These are phyloP conservation scores for Diplodia sapinea DNA, from an alignment of 2,329 filamentous ascomycete species.

Conservation along the genomic window DNA sequence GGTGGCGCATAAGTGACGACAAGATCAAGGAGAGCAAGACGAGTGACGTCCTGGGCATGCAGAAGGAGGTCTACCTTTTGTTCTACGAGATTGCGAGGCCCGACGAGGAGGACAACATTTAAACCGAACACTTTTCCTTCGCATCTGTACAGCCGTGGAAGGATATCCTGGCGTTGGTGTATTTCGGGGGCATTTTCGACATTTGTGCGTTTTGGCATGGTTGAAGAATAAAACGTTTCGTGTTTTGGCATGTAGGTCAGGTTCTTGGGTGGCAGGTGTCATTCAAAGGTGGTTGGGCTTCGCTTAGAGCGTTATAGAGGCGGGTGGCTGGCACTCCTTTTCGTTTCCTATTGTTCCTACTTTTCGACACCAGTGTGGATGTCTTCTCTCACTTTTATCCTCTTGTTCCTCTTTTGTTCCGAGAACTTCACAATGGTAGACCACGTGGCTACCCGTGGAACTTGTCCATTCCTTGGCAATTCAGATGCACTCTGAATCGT, in stretches of 20 bases:
- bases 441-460: neutral
- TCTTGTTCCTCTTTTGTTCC: neutral
- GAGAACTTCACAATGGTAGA: neutral
- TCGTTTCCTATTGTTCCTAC: neutral
- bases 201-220: neutral
- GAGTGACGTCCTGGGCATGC: constrained; percentile 87
- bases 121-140: neutral
- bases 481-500: neutral
- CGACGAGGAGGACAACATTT: constrained; percentile 22
- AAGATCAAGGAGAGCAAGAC: constrained; percentile 96
- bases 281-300: neutral
- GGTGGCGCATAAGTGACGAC: constrained; percentile 98
- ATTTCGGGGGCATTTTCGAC: neutral
- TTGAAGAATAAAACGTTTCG: too few relatives aligned
- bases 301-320: neutral
- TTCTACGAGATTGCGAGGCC: constrained; percentile 83
- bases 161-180: neutral
- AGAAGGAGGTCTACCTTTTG: constrained; percentile 91
- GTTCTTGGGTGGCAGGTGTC: neutral
- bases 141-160: neutral
- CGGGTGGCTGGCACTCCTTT: neutral
- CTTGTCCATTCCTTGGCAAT: neutral
- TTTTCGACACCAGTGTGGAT: neutral
- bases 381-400: neutral
- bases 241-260: neutral